Evolutionary conservation across 2,329 filamentous ascomycete genomes (phyloP).

Genomic region (Xylaria sp.): DNA sequence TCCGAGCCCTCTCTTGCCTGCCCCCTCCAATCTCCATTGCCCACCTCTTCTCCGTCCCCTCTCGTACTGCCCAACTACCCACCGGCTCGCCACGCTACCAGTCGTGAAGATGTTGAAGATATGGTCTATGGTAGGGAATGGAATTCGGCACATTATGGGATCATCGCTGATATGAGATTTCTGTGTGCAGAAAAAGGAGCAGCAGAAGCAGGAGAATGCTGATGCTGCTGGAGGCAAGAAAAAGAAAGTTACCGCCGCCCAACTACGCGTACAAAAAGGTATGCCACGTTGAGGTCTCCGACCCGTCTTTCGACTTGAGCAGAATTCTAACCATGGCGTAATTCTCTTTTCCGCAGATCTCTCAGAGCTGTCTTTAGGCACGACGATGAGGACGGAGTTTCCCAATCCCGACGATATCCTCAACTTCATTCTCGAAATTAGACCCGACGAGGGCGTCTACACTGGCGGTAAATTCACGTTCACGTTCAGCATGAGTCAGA

Average conservation of each 20-base stretch:
- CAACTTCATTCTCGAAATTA: conserved; percentile 83
- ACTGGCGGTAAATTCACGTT: conserved; percentile 89
- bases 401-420: conserved; percentile 87
- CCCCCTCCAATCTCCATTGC: background rate
- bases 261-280: conserved; percentile 97
- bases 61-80: conserved; percentile 7
- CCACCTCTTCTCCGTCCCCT: background rate
- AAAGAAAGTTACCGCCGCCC: conserved; percentile 98
- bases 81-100: conserved; percentile 27
- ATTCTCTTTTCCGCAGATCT: conserved; percentile 68
- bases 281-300: conserved; percentile 33
- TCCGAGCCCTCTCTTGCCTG: background rate
- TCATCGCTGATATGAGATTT: conserved; percentile 45
- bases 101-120: conserved; percentile 90
- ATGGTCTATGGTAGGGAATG: conserved; percentile 90
- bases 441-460: conserved; percentile 89
- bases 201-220: conserved; percentile 92
- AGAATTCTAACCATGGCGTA: conserved; percentile 9
- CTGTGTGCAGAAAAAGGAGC: conserved; percentile 82
- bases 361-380: conserved; percentile 80
- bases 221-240: conserved; percentile 83
- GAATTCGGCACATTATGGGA: background rate
- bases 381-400: conserved; percentile 84
- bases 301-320: background rate
- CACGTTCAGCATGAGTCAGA: conserved; percentile 90